A percentile compares a stretch with the other conserved stretches of the same genome.
Conservation (phyloP, 2,329 filamentous ascomycete species). For the Xenosphaeropsis pyriputrescens region DNA sequence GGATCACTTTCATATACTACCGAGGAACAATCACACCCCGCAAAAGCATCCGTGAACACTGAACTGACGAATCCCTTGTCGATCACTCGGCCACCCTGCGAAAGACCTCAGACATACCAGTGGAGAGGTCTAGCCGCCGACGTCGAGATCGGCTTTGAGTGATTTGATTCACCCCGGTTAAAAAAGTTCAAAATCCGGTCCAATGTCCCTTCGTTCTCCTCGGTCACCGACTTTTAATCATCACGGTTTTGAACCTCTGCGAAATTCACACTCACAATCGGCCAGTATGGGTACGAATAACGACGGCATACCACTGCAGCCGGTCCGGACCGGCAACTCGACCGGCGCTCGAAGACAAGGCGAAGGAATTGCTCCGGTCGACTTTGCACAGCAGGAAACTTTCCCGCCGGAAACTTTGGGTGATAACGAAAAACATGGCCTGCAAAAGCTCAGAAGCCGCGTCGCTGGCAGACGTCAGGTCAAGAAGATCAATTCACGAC, state of each 20-base stretch:
- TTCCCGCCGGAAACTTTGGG: slow-evolving; percentile 4
- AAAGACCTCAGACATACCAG: no score
- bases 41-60: no score
- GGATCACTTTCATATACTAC: no score
- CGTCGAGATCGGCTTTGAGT: no score
- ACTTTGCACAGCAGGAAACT: background rate
- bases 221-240: background rate
- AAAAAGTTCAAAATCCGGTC: background rate
- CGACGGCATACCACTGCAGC: slow-evolving; percentile 36
- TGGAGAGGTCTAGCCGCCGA: no score
- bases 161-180: no score
- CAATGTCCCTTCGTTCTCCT: background rate
- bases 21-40: no score
- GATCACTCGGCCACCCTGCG: no score
- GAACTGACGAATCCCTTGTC: no score
- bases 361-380: slow-evolving; percentile 20
- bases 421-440: slow-evolving; percentile 14
- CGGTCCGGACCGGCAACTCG: slow-evolving; percentile 38
- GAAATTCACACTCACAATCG: background rate
- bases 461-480: slow-evolving; percentile 29
- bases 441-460: slow-evolving; percentile 5
- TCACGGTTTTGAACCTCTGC: background rate
- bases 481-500: slow-evolving; percentile 18
- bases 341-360: slow-evolving; percentile 35
- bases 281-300: slow-evolving; percentile 1